Conservation (phyloP, 768 basidiomycete species). For the Hypholoma sublateritium region DNA sequence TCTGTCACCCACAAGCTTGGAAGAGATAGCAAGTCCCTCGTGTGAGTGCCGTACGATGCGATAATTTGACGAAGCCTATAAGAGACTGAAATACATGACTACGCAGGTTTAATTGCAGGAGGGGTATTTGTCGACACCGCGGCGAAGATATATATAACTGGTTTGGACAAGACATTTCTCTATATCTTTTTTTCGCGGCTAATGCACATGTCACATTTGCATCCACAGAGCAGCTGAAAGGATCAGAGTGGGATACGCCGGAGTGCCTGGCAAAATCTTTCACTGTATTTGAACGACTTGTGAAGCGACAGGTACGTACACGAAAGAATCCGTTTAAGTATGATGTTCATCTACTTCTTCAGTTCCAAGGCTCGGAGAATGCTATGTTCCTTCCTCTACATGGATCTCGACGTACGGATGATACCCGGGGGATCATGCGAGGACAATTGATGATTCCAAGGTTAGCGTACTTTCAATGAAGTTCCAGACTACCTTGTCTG, state of each 20-base stretch:
- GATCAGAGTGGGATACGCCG: not conserved
- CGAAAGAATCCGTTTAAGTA: not conserved
- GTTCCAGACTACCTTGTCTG: too few species aligned
- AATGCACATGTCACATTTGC: not conserved
- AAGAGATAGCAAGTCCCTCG: not conserved
- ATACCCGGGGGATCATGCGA: too few species aligned
- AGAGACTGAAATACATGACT: not conserved
- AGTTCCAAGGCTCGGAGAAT: too few species aligned
- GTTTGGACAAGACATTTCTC: not conserved
- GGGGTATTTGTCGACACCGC: slow-evolving; percentile 15
- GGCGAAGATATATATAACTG: slow-evolving; percentile 6
- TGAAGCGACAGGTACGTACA: not conserved
- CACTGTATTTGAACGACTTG: not conserved
- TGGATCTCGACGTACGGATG: too few species aligned
- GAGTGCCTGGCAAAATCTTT: not conserved
- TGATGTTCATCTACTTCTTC: too few species aligned
- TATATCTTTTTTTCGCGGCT: not conserved
- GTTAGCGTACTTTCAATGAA: too few species aligned
- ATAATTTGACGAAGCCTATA: not conserved
- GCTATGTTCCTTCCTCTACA: too few species aligned
- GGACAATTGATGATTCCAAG: too few species aligned
- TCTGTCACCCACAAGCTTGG: not conserved
- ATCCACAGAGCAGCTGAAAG: not conserved
- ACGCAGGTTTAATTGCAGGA: slow-evolving; percentile 12
- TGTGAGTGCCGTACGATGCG: not conserved